Percentiles rank a stretch among this genome's conserved stretches.
Conservation (phyloP, 768 basidiomycete genomes). For the Rhizopogon vesiculosus region DNA sequence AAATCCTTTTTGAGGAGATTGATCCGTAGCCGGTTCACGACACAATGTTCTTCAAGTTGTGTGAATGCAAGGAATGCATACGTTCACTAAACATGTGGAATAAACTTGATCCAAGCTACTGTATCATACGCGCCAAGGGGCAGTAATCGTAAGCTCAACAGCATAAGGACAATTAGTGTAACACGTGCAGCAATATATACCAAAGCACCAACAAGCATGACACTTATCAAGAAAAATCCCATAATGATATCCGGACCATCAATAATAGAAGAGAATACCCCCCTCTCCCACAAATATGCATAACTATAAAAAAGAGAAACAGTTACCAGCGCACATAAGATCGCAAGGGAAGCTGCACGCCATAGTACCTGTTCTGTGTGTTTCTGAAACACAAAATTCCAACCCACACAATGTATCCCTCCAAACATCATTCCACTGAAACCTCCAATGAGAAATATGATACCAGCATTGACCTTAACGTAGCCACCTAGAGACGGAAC, state of each 20-base stretch:
- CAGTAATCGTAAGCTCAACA: conserved; percentile 8
- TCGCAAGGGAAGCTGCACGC: conserved; percentile 12
- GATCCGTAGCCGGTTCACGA: too few relatives aligned
- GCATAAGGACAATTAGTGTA: conserved; percentile 4
- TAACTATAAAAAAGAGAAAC: too few relatives aligned
- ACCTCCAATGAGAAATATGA: neutral
- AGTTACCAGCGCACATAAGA: neutral
- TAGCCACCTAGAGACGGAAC: neutral
- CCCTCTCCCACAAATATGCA: too few relatives aligned
- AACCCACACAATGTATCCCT: conserved; percentile 21
- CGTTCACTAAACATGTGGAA: conserved; percentile 2
- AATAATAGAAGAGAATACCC: too few relatives aligned
- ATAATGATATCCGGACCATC: too few relatives aligned
- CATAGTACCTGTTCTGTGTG: conserved; percentile 14
- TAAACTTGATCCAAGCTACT: neutral
- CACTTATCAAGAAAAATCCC: too few relatives aligned
- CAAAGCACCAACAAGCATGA: neutral
- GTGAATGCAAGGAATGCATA: too few relatives aligned
- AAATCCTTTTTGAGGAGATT: too few relatives aligned
- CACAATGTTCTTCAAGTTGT: too few relatives aligned
- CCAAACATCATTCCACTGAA: conserved; percentile 17
- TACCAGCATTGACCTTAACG: neutral
- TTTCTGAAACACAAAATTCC: conserved; percentile 16
- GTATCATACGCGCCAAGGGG: conserved; percentile 8
- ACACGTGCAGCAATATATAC: conserved; percentile 11